Percentiles rank a stretch among this genome's conserved stretches.
Conservation (phyloP, 2,329 filamentous ascomycete genomes). For the Paecilomyces dactylethromorphus region DNA sequence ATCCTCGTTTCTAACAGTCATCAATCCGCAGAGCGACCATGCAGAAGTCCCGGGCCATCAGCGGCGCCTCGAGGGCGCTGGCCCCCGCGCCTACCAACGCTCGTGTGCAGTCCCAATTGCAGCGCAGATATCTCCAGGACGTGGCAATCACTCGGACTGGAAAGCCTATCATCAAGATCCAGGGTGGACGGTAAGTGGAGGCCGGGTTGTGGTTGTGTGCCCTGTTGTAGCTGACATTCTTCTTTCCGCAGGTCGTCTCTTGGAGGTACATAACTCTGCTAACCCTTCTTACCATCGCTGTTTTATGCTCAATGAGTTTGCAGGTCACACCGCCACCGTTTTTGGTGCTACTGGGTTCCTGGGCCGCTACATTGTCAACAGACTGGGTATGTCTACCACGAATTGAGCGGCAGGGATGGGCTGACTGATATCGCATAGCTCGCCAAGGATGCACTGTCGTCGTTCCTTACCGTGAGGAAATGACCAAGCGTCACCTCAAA, state of each 20-base stretch:
- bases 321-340: conserved; percentile 92
- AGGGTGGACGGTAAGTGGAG: conserved; percentile 74
- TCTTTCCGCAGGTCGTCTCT: conserved; percentile 61
- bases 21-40: conserved; percentile 30
- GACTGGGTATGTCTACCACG: conserved; percentile 57
- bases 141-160: conserved; percentile 90
- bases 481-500: conserved; percentile 95
- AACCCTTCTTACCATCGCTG: conserved; percentile 11
- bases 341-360: conserved; percentile 96
- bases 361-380: conserved; percentile 95
- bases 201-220: conserved; percentile 11
- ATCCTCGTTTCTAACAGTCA: conserved; percentile 18
- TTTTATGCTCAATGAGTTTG: conserved; percentile 20
- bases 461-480: conserved; percentile 91
- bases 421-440: conserved; percentile 49
- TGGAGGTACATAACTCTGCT: conserved; percentile 57
- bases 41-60: conserved; percentile 39
- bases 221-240: conserved; percentile 11
- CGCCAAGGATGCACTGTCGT: conserved; percentile 91
- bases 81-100: conserved; percentile 22
- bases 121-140: conserved; percentile 60
- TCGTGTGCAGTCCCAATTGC: conserved; percentile 32
- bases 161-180: conserved; percentile 83
- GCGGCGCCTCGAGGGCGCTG: conserved; percentile 33
- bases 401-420: conserved; percentile 17